phyloP scores from a whole-genome alignment of 2,329 filamentous ascomycete genomes.

The Fusarium stilboides region DNA sequence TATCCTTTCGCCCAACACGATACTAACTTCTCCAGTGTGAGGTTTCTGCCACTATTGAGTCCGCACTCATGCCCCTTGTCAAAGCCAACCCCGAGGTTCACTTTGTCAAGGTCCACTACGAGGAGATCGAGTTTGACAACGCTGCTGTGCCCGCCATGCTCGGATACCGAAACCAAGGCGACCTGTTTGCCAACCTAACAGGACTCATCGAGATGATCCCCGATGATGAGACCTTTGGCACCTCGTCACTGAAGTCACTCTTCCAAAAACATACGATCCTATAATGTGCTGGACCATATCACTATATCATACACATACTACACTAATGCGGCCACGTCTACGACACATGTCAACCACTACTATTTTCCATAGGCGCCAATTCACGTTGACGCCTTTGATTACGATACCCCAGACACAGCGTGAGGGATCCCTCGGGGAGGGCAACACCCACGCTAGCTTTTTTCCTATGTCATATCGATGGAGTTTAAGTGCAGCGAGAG shows the following conservation, averaged over 20 bases:
- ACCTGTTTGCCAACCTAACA: slow-evolving; percentile 91
- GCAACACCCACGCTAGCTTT: slow-evolving; percentile 19
- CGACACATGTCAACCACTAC: slow-evolving; percentile 32
- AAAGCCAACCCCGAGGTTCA: slow-evolving; percentile 78
- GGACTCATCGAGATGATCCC: slow-evolving; percentile 91
- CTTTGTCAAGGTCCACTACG: slow-evolving; percentile 92
- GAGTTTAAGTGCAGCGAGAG: slow-evolving; percentile 26
- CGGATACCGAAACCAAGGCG: slow-evolving; percentile 88
- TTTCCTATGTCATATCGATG: slow-evolving; percentile 33
- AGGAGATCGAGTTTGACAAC: slow-evolving; percentile 94
- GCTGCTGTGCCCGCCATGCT: slow-evolving; percentile 89
- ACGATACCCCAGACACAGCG: slow-evolving; percentile 48
- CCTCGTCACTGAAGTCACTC: slow-evolving; percentile 66
- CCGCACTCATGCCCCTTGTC: slow-evolving; percentile 82
- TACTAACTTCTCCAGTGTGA: slow-evolving; percentile 72
- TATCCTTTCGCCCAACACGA: neutral
- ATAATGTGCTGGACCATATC: slow-evolving; percentile 51
- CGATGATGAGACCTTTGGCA: slow-evolving; percentile 73
- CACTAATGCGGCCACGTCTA: slow-evolving; percentile 50
- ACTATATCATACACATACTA: slow-evolving; percentile 22
- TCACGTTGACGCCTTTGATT: slow-evolving; percentile 35
- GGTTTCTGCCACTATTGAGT: slow-evolving; percentile 84
- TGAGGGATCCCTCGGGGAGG: slow-evolving; percentile 29
- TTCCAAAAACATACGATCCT: slow-evolving; percentile 69
- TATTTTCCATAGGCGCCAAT: slow-evolving; percentile 24